phyloP scores from a whole-genome alignment of 2,329 filamentous ascomycete species.

The Aspergillus tanneri region DNA sequence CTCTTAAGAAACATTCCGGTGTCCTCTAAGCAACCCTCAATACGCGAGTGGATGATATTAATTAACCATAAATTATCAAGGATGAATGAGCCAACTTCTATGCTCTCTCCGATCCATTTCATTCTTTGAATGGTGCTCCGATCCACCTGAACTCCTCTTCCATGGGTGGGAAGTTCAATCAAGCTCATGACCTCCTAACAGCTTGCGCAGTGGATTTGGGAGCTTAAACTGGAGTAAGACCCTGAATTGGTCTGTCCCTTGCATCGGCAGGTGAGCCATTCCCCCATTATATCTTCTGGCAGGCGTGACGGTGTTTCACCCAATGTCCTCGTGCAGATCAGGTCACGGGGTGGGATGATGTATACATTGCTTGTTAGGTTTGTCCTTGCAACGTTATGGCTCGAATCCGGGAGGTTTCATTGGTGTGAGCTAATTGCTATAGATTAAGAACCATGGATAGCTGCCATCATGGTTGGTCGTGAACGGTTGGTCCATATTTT shows the following conservation, averaged over 20 bases:
- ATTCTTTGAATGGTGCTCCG: too few relatives aligned
- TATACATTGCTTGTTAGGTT: constrained; percentile 1
- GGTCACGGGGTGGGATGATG: constrained; percentile 14
- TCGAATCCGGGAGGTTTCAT: neutral
- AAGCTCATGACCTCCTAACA: constrained; percentile 20
- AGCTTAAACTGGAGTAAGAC: constrained; percentile 2
- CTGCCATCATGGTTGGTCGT: neutral
- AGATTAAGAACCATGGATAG: constrained; percentile 7
- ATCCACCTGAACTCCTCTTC: neutral
- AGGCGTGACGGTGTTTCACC: constrained; percentile 5
- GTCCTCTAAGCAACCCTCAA: too few relatives aligned
- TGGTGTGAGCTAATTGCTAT: constrained; percentile 2
- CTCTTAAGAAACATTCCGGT: too few relatives aligned
- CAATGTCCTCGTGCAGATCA: constrained; percentile 12
- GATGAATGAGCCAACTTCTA: too few relatives aligned
- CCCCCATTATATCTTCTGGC: neutral
- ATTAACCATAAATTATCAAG: too few relatives aligned
- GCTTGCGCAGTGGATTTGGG: constrained; percentile 9
- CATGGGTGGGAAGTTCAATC: constrained; percentile 18
- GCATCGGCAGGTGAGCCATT: constrained; percentile 4
- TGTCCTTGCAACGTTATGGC: neutral
- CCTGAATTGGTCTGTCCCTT: constrained; percentile 15
- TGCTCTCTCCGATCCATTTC: too few relatives aligned
- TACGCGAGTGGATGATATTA: too few relatives aligned
- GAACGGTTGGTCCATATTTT: too few relatives aligned